Base-by-base conservation (phyloP, 148 eudicot genomes). In the Salicornia ramosissima region DNA sequence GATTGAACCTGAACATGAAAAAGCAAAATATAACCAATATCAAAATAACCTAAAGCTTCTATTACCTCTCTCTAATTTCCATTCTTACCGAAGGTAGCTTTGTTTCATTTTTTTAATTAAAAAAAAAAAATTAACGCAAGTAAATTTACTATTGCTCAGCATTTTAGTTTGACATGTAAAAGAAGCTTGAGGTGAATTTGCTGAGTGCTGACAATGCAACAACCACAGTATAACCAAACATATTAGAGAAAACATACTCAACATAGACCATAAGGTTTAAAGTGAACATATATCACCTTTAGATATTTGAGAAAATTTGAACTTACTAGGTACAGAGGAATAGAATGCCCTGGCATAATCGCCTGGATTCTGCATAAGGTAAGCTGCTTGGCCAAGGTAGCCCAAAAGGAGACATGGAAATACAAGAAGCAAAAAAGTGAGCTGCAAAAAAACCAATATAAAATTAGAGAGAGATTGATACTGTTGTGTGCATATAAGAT, bases 361-460 rank as follows among this genome's bases (percentile, higher is more conserved):
- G 29, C 69, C 86, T 45, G 75, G 84, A 70, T 94, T 94, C 73
- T 85, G 83, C 90, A 94, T 89, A 61, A 94, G 91, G 74, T 90
- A 94, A 68, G 99, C 99, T 72, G 99, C 99, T 82, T 94, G 99
- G 70, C 99, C 99, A 70, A 94, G 82, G 77, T 94, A 94, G 14
- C 99, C 99, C 93, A 94, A 69, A 31, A 94, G 73, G 79, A 94
- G 99, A 85, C 99, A 94, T 49, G 99, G 99, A 31, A 94, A 83
- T 58, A 94, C 99, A 75, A 94, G 90, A 64, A 87, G 86, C 74
- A 83, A 78, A 78, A 88, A 90, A 22, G 96, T 90, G 74, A 94
- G 96, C 99, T 94, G 99, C 81, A 82, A 76, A 80, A n/a, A 64
- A 81, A 67, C 69, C 43, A 77, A 74, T 64, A 68, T 10, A 18